Evolutionary conservation across 352 stramenopile genomes (phyloP).

Genomic region (Phytophthora tubulina): DNA sequence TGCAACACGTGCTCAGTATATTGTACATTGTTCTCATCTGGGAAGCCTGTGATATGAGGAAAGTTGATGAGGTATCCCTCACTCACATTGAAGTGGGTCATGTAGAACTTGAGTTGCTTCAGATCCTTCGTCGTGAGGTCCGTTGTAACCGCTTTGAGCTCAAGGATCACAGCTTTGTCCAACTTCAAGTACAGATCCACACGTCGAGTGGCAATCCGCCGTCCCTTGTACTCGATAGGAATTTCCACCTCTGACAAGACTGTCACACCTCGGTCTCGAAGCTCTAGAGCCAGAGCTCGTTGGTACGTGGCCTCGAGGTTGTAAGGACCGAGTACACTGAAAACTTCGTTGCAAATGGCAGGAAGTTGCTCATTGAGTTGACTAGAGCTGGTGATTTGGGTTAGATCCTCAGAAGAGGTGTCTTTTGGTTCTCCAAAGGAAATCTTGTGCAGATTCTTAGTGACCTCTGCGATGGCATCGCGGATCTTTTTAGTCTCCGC

Average conservation of each 20-base stretch:
- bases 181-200: conserved; percentile 47
- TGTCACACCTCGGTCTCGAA: conserved; percentile 35
- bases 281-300: conserved; percentile 38
- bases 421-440: conserved; percentile 30
- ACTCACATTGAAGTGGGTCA: conserved; percentile 43
- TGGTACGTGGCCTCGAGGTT: conserved; percentile 57
- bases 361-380: conserved; percentile 33
- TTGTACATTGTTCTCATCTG: conserved; percentile 26
- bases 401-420: not conserved
- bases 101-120: conserved; percentile 56
- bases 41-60: conserved; percentile 44
- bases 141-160: conserved; percentile 47
- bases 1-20: conserved; percentile 34
- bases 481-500: not conserved
- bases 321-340: conserved; percentile 36
- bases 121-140: conserved; percentile 32
- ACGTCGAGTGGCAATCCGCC: conserved; percentile 39
- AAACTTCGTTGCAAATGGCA: conserved; percentile 51
- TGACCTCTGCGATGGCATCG: conserved; percentile 22
- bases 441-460: conserved; percentile 30
- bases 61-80: conserved; percentile 61
- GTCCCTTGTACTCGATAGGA: conserved; percentile 44
- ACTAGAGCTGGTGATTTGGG: conserved; percentile 10
- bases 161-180: conserved; percentile 43
- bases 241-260: conserved; percentile 46